Evolutionary conservation across 768 basidiomycete species (phyloP).

Genomic region (Kwoniella sp.): DNA sequence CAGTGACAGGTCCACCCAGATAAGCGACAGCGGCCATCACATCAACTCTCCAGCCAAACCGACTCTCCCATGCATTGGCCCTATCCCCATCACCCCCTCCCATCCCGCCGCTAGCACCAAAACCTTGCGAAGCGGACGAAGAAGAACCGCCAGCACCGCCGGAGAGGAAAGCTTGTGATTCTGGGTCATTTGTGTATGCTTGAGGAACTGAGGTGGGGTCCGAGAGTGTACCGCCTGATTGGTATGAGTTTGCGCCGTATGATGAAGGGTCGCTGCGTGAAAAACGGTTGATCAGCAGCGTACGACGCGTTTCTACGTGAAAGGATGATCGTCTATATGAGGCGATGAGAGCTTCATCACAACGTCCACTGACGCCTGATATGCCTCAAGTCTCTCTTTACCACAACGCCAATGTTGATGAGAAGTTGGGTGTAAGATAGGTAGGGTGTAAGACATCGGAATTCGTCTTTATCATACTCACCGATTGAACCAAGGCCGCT

Average conservation of each 20-base stretch:
- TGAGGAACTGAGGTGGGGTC: constrained; percentile 47
- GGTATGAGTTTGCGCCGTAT: constrained; percentile 62
- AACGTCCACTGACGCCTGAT: too few species aligned
- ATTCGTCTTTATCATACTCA: too few species aligned
- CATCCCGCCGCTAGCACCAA: constrained; percentile 48
- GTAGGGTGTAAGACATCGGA: too few species aligned
- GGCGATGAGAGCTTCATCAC: too few species aligned
- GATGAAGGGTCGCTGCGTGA: constrained; percentile 44
- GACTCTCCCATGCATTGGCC: constrained; percentile 70
- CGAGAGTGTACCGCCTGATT: constrained; percentile 64
- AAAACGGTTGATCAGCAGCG: neutral
- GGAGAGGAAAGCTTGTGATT: constrained; percentile 60
- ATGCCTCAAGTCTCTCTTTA: too few species aligned
- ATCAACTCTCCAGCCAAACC: constrained; percentile 69
- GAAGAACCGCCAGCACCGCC: constrained; percentile 2
- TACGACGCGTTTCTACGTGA: neutral
- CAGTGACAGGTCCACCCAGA: constrained; percentile 70
- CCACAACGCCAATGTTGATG: too few species aligned
- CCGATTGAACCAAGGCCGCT: constrained; percentile 64
- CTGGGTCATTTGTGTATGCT: constrained; percentile 48
- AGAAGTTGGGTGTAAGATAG: too few species aligned
- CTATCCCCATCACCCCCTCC: constrained; percentile 57
- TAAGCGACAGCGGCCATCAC: constrained; percentile 68
- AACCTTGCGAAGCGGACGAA: constrained; percentile 28
- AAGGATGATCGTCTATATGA: too few species aligned